A percentile compares a stretch with the other conserved stretches of the same genome.
These are phyloP conservation scores for Panaeolus papilionaceus DNA, from an alignment of 768 basidiomycete species.

Conservation along the genomic window DNA sequence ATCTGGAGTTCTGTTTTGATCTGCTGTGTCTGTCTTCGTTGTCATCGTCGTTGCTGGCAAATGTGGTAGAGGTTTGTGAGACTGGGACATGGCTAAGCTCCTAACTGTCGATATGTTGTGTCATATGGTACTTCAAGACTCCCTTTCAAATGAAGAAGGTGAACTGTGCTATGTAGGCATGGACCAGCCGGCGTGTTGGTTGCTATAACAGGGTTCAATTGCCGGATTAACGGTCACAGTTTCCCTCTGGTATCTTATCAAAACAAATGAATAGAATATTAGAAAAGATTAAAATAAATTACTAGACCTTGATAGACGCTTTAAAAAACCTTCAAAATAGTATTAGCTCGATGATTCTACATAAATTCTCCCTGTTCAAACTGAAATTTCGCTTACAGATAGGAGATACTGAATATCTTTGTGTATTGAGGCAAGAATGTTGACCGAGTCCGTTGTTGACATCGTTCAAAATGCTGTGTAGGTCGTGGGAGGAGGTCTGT, in stretches of 20 bases:
- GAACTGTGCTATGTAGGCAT: constrained; percentile 11
- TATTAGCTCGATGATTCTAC: no score
- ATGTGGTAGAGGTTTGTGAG: constrained; percentile 7
- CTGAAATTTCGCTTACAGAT: no score
- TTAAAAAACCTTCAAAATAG: no score
- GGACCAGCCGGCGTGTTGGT: constrained; percentile 11
- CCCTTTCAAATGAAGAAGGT: constrained; percentile 12
- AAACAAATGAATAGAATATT: background rate
- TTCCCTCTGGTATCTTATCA: constrained; percentile 3
- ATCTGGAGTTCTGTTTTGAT: background rate
- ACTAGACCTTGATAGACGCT: background rate
- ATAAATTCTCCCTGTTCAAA: no score
- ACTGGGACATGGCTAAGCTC: background rate
- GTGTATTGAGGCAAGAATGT: background rate
- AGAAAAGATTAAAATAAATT: background rate
- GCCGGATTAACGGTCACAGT: constrained; percentile 10
- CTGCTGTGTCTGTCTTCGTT: constrained; percentile 13
- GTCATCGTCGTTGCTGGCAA: constrained; percentile 17
- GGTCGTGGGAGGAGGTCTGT: background rate
- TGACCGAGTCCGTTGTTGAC: no score
- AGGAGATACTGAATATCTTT: background rate
- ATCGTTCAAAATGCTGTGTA: background rate
- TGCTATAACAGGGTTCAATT: constrained; percentile 13
- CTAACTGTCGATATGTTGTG: background rate
- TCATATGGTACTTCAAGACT: constrained; percentile 12